These are phyloP conservation scores for Chaetomiaceae sp. DNA, from an alignment of 2,329 filamentous ascomycete genomes.

Conservation along the genomic window DNA sequence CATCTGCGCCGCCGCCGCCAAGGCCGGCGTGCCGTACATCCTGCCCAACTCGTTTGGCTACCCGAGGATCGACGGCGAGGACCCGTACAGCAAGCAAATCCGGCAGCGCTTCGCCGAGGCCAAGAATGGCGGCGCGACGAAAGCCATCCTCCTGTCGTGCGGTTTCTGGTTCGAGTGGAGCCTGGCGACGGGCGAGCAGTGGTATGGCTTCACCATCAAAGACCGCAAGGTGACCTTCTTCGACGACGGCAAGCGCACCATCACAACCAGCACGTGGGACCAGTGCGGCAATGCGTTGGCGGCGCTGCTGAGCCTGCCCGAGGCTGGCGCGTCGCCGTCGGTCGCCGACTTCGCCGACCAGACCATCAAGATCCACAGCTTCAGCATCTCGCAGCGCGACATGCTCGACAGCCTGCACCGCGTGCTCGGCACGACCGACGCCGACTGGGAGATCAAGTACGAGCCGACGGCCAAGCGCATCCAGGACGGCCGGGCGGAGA, in stretches of 20 bases:
- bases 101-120: slow-evolving; percentile 32
- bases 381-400: slow-evolving; percentile 54
- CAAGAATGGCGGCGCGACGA: slow-evolving; percentile 29
- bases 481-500: slow-evolving; percentile 37
- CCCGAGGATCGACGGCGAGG: slow-evolving; percentile 24
- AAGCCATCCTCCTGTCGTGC: slow-evolving; percentile 32
- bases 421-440: slow-evolving; percentile 49
- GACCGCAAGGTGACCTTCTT: slow-evolving; percentile 31
- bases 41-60: slow-evolving; percentile 42
- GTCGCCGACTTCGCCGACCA: slow-evolving; percentile 34
- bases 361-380: slow-evolving; percentile 48
- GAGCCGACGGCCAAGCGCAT: slow-evolving; percentile 44
- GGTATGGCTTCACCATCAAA: slow-evolving; percentile 24
- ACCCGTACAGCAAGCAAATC: slow-evolving; percentile 18
- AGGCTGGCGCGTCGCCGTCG: slow-evolving; percentile 4
- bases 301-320: slow-evolving; percentile 40
- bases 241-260: slow-evolving; percentile 50
- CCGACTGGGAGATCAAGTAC: slow-evolving; percentile 53
- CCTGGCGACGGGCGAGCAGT: slow-evolving; percentile 28
- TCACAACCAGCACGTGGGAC: slow-evolving; percentile 53
- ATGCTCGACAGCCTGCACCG: slow-evolving; percentile 58
- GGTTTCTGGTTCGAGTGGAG: slow-evolving; percentile 50
- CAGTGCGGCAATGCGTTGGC: slow-evolving; percentile 40
- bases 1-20: slow-evolving; percentile 43
- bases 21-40: slow-evolving; percentile 45